Conservation (phyloP, 441 rosid species). For the Populus tomentosa region DNA sequence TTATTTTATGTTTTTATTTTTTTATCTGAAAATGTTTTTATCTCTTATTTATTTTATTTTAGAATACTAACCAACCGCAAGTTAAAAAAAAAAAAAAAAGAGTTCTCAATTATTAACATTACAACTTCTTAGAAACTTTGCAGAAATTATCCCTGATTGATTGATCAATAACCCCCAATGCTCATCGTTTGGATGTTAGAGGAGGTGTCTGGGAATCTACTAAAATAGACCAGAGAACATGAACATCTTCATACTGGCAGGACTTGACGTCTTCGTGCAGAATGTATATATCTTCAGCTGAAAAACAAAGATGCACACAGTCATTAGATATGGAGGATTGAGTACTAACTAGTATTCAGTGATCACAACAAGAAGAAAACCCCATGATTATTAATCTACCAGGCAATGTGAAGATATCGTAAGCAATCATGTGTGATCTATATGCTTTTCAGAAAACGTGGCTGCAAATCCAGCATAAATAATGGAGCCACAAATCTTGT, state of each 20-base stretch:
- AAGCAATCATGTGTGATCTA: too few species aligned
- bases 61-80: too few species aligned
- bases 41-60: too few species aligned
- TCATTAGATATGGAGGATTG: too few species aligned
- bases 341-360: neutral
- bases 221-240: conserved; percentile 39
- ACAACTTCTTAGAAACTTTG: too few species aligned
- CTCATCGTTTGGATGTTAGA: neutral
- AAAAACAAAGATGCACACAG: neutral
- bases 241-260: conserved; percentile 43
- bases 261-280: conserved; percentile 44
- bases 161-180: neutral
- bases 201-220: conserved; percentile 29
- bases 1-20: too few species aligned
- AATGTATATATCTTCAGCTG: conserved; percentile 33
- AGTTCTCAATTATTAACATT: too few species aligned
- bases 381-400: neutral
- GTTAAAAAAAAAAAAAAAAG: too few species aligned
- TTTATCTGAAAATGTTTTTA: too few species aligned
- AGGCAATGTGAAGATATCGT: neutral
- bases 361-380: neutral
- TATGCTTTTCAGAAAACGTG: neutral
- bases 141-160: too few species aligned
- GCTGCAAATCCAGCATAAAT: neutral
- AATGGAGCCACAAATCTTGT: too few species aligned